These are phyloP conservation scores for Ricinus communis DNA, from an alignment of 345 rosid species.

Conservation along the genomic window DNA sequence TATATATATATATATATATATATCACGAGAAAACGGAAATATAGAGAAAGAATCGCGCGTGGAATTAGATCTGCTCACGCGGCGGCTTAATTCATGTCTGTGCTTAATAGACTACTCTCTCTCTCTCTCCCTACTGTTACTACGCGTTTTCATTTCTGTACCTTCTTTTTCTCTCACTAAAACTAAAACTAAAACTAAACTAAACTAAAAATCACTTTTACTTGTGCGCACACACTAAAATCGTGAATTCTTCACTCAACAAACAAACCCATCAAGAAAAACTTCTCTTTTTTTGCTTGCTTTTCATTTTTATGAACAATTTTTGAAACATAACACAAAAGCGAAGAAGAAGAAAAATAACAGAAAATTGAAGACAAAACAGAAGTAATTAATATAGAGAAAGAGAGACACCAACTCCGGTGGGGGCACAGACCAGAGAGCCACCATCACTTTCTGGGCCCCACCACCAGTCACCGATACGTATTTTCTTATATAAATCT, in stretches of 20 bases:
- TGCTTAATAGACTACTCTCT: background rate
- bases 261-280: too few relatives aligned
- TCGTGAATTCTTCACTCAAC: slow-evolving; percentile 1
- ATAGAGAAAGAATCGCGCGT: background rate
- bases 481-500: background rate
- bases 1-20: too few relatives aligned
- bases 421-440: slow-evolving; percentile 4
- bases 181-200: too few relatives aligned
- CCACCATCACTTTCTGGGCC: slow-evolving; percentile 29
- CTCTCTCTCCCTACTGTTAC: background rate
- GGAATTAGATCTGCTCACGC: slow-evolving; percentile 36
- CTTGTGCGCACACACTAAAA: background rate
- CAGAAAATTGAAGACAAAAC: too few relatives aligned
- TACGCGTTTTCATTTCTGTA: slow-evolving; percentile 6
- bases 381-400: background rate
- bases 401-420: slow-evolving; percentile 5
- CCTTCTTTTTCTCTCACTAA: background rate
- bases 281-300: too few relatives aligned
- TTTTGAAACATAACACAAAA: too few relatives aligned
- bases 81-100: slow-evolving; percentile 30
- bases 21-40: too few relatives aligned
- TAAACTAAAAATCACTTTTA: too few relatives aligned
- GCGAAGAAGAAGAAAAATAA: background rate
- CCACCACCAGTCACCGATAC: slow-evolving; percentile 9
- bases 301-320: too few relatives aligned